Conservation (phyloP, 2,329 filamentous ascomycete genomes). For the Cyclaneusma minus region DNA sequence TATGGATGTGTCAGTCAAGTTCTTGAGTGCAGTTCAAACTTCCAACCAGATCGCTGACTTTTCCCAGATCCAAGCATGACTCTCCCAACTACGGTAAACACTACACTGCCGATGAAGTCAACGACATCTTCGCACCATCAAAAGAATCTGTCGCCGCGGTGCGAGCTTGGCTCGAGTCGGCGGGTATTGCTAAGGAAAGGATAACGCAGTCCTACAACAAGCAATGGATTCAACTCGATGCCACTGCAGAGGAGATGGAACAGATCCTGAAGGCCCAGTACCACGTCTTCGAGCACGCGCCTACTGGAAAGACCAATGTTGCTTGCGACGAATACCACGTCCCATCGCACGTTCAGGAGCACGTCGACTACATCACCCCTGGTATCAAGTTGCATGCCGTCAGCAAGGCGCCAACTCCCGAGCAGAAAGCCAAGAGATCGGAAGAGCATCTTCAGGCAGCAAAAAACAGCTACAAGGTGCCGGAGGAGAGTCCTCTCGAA, state of each 20-base stretch:
- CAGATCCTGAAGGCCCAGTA: conserved; percentile 19
- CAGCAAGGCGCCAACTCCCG: too few species aligned
- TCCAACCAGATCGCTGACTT: too few species aligned
- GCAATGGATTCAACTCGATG: conserved; percentile 22
- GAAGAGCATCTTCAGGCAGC: too few species aligned
- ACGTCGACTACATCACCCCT: conserved; percentile 40
- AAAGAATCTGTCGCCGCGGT: conserved; percentile 14
- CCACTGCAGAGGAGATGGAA: conserved; percentile 19
- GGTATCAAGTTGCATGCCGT: conserved; percentile 31
- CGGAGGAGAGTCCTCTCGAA: too few species aligned
- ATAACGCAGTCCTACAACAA: conserved; percentile 21
- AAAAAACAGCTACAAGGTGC: too few species aligned
- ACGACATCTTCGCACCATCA: conserved; percentile 18
- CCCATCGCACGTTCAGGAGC: conserved; percentile 27
- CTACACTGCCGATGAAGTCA: conserved; percentile 15
- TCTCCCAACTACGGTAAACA: conserved; percentile 20
- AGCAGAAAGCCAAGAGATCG: too few species aligned
- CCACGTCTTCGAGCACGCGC: conserved; percentile 29
- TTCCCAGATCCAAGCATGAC: conserved; percentile 17
- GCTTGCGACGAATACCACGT: conserved; percentile 26
- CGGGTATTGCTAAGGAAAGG: conserved; percentile 15
- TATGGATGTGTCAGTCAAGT: conserved; percentile 20
- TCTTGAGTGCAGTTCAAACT: too few species aligned
- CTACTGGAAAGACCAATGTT: conserved; percentile 19
- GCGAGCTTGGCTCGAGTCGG: conserved; percentile 14